A percentile compares a stretch with the other conserved stretches of the same genome.
Evolutionary conservation across 1,139 yeast species (phyloP).

Genomic region (Casaregolazyma lundiana): DNA sequence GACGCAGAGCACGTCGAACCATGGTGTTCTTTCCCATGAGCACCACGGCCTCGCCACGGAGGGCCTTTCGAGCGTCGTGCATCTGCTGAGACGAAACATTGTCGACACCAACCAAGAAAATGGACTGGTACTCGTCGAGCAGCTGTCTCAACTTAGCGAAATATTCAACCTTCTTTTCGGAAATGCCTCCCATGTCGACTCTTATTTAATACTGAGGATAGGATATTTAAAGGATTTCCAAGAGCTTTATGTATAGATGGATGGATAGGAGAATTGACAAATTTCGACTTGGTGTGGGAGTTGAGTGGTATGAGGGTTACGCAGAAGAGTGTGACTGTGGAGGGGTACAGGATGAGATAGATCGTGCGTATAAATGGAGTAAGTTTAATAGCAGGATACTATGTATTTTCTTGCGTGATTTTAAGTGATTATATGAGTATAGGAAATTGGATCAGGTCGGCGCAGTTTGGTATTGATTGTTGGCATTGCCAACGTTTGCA

Average conservation of each 20-base stretch:
- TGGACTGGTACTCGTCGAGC: slow-evolving; percentile 94
- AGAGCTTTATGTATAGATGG: neutral
- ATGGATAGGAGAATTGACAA: neutral
- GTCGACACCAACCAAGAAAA: slow-evolving; percentile 98
- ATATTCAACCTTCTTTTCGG: slow-evolving; percentile 96
- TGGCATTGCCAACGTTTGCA: too few relatives aligned
- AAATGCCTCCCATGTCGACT: slow-evolving; percentile 99
- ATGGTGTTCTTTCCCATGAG: slow-evolving; percentile 99
- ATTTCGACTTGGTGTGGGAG: neutral
- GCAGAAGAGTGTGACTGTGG: neutral
- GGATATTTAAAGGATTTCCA: slow-evolving; percentile 81
- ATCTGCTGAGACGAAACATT: slow-evolving; percentile 99
- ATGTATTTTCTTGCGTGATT: too few relatives aligned
- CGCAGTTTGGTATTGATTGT: too few relatives aligned
- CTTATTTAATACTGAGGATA: slow-evolving; percentile 56
- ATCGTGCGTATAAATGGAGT: neutral
- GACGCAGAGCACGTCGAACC: slow-evolving; percentile 99
- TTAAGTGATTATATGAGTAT: slow-evolving; percentile 51
- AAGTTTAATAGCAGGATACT: neutral
- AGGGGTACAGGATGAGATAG: neutral
- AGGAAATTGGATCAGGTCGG: too few relatives aligned
- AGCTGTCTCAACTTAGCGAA: slow-evolving; percentile 92
- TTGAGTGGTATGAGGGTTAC: neutral
- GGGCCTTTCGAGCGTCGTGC: slow-evolving; percentile 98
- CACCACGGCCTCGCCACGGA: slow-evolving; percentile 92